These are phyloP conservation scores for Vitis hybrid DNA, from an alignment of 177 flowering plant species.

Conservation along the genomic window DNA sequence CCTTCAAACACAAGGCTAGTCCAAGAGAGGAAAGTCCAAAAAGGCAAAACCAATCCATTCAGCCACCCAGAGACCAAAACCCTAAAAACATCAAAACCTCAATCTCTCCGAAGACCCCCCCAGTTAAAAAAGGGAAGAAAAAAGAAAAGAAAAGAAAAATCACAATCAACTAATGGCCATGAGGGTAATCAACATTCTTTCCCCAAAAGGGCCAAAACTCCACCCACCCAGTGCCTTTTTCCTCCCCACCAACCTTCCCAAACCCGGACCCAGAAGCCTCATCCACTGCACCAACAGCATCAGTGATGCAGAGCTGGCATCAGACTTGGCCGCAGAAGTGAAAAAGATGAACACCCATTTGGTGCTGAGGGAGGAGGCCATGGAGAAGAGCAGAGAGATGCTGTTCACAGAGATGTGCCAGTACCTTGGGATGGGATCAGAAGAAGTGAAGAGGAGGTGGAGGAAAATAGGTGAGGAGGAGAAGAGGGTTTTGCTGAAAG, in stretches of 20 bases:
- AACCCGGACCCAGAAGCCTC: constrained; percentile 11
- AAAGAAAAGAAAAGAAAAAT: not conserved
- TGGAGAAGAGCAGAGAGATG: constrained; percentile 64
- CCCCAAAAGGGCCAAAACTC: constrained; percentile 21
- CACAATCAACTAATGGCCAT: constrained; percentile 32
- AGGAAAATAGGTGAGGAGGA: constrained; percentile 53
- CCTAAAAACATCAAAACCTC: not conserved
- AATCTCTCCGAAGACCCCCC: not conserved
- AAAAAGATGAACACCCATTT: constrained; percentile 35
- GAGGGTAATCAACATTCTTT: constrained; percentile 12
- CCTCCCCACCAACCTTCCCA: constrained; percentile 11
- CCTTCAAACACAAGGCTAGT: too few species aligned
- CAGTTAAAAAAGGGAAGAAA: not conserved
- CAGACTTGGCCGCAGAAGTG: constrained; percentile 43
- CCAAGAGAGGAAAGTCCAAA: too few species aligned
- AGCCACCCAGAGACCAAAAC: not conserved
- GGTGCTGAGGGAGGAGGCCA: constrained; percentile 53
- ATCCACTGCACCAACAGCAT: constrained; percentile 29
- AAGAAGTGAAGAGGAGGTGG: constrained; percentile 59
- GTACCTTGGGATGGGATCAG: constrained; percentile 30
- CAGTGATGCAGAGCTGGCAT: constrained; percentile 48
- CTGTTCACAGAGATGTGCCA: constrained; percentile 53
- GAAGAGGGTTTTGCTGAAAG: constrained; percentile 45
- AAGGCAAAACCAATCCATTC: too few species aligned
- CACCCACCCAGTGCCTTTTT: constrained; percentile 3